These are phyloP conservation scores for Cotoneaster glaucophyllus DNA, from an alignment of 306 rosid genomes.

Conservation along the genomic window DNA sequence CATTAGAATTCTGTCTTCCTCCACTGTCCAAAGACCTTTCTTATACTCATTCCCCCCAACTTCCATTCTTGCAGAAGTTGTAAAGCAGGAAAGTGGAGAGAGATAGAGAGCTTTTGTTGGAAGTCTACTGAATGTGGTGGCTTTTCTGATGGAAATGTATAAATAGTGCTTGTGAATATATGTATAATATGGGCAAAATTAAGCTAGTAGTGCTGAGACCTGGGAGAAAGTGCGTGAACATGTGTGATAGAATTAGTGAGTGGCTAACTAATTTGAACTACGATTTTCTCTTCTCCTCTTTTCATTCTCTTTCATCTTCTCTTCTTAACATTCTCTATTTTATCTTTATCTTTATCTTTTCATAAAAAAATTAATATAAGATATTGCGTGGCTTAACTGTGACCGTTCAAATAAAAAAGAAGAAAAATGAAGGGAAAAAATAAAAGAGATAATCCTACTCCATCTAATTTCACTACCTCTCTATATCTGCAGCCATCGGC, in stretches of 20 bases:
- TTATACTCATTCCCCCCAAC: conserved; percentile 28
- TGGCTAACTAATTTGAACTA: background rate
- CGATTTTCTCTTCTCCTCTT: no score
- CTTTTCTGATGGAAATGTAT: background rate
- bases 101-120: background rate
- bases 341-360: no score
- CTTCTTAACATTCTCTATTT: no score
- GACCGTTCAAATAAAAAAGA: no score
- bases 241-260: background rate
- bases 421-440: no score
- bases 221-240: background rate
- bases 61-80: conserved; percentile 18
- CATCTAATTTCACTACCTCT: background rate
- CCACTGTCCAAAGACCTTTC: conserved; percentile 46
- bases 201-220: no score
- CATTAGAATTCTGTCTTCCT: conserved; percentile 44
- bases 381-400: no score
- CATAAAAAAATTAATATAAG: no score
- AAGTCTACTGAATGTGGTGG: background rate
- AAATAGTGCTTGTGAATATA: background rate
- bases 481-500: background rate
- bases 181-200: no score
- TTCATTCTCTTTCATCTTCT: no score
- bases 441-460: no score
- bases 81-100: background rate